Base-by-base conservation (phyloP, 177 flowering plant species). In the Vitis hybrid region DNA sequence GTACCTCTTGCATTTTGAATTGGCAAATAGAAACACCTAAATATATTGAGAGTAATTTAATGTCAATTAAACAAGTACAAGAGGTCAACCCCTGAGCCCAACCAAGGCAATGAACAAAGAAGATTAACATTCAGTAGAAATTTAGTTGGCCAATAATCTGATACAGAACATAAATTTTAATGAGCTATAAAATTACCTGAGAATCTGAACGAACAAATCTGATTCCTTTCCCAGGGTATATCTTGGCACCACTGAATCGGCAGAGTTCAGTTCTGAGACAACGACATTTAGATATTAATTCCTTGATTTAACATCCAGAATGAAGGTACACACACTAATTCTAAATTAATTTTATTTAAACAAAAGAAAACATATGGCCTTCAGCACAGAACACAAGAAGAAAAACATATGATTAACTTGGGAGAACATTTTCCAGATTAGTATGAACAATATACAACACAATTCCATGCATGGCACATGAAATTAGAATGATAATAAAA, bases 191-290 rank as follows among this genome's bases (percentile, higher is more conserved):
- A 32, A 10, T 48, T 56, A 86, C 89, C 88, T 86, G 89, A 61
- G 89, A 86, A 77, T 86, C 89, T 14, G 82, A 66, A n/a, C 88
- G 85, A 49, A 86, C 66, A 59, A 86, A 86, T 75, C 89, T 82
- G 74, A 86, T 86, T 48, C 89, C 89, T 61, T 50, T 84, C 54
- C 89, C 88, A 0, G 89, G 89, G 62, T 86, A 86, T 12, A 86
- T 86, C 84, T 86, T 86, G 21, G 73, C 77, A 3, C 89, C 88
- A 63, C 88, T 86, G 65, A 86, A 86, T 8, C 89, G 89, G 62
- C 89, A 86, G n/a, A 86, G 86, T 58, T 86, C 89, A 2, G 89
- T 86, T 83, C 87, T 86, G 68, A n/a, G 12, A 60, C n/a, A 13
- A 50, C 23, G 30, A 52, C 59, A 78, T 1, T 40, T 14, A 51